A percentile compares a stretch with the other conserved stretches of the same genome.
phyloP scores from a whole-genome alignment of 2,329 filamentous ascomycete species.

The Cladophialophora chaetospira region DNA sequence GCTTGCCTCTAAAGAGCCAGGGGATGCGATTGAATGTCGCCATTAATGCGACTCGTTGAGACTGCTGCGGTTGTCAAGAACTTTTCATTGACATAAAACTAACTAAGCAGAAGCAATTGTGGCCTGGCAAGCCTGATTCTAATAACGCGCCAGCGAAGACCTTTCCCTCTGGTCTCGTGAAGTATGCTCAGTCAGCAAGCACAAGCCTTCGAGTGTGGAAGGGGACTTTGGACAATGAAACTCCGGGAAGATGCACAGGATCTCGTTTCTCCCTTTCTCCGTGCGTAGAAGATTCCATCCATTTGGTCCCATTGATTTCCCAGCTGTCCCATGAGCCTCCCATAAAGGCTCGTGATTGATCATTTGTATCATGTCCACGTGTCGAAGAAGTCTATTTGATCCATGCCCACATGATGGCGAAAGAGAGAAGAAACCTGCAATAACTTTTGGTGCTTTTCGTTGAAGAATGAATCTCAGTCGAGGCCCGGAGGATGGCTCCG shows the following conservation, averaged over 20 bases:
- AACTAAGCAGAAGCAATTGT: slow-evolving; percentile 12
- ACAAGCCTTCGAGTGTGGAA: slow-evolving; percentile 15
- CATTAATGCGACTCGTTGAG: too few species aligned
- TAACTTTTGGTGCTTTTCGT: slow-evolving; percentile 30
- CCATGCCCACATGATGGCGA: slow-evolving; percentile 31
- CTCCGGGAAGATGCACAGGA: slow-evolving; percentile 25
- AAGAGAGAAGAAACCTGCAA: slow-evolving; percentile 29
- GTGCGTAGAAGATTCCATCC: slow-evolving; percentile 22
- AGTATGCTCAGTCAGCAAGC: slow-evolving; percentile 23
- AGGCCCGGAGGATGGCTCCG: slow-evolving; percentile 9
- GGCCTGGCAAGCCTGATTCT: slow-evolving; percentile 31
- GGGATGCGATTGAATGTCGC: too few species aligned
- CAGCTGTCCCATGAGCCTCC: slow-evolving; percentile 19
- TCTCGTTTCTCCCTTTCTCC: slow-evolving; percentile 11
- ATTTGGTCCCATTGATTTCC: slow-evolving; percentile 7
- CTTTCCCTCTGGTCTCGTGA: slow-evolving; percentile 29
- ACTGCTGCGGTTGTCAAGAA: not conserved
- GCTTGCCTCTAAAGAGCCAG: too few species aligned
- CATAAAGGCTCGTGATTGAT: slow-evolving; percentile 28
- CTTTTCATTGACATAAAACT: not conserved
- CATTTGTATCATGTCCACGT: slow-evolving; percentile 22
- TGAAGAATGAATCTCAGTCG: slow-evolving; percentile 23
- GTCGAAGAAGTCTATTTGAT: slow-evolving; percentile 34
- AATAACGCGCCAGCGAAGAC: slow-evolving; percentile 32
- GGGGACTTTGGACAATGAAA: slow-evolving; percentile 14